A percentile compares a stretch with the other conserved stretches of the same genome.
These are phyloP conservation scores for Mycena floridula DNA, from an alignment of 768 basidiomycete species.

Conservation along the genomic window DNA sequence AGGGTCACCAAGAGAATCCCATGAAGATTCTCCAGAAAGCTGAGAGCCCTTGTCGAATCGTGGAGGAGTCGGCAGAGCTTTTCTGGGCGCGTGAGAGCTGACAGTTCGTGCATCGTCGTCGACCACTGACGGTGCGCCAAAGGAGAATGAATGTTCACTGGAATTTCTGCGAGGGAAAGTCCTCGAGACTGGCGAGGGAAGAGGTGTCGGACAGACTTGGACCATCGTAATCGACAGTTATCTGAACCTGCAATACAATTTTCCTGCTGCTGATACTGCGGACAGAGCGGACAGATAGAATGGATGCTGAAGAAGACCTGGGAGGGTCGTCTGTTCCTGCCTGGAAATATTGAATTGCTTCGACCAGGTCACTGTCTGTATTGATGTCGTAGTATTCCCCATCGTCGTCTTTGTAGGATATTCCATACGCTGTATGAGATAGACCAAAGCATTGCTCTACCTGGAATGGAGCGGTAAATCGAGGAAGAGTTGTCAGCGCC, in stretches of 20 bases:
- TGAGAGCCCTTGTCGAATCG: slow-evolving; percentile 6
- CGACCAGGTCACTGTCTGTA: slow-evolving; percentile 70
- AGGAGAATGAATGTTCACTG: slow-evolving; percentile 51
- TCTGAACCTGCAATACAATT: slow-evolving; percentile 71
- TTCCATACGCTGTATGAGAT: slow-evolving; percentile 58
- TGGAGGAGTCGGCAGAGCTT: slow-evolving; percentile 2
- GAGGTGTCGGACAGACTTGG: slow-evolving; percentile 86
- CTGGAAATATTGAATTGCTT: slow-evolving; percentile 85
- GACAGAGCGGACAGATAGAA: slow-evolving; percentile 65
- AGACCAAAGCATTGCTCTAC: slow-evolving; percentile 83
- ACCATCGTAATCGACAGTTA: slow-evolving; percentile 86
- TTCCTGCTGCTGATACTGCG: slow-evolving; percentile 61
- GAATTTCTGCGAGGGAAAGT: slow-evolving; percentile 55
- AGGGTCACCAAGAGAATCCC: slow-evolving; percentile 12
- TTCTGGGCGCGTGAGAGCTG: slow-evolving; percentile 57
- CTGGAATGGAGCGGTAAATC: slow-evolving; percentile 31
- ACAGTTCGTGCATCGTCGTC: slow-evolving; percentile 77
- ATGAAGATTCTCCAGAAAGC: slow-evolving; percentile 11
- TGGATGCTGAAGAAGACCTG: slow-evolving; percentile 66
- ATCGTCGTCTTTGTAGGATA: slow-evolving; percentile 87
- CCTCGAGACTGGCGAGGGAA: slow-evolving; percentile 74
- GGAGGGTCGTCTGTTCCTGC: slow-evolving; percentile 70
- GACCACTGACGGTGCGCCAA: slow-evolving; percentile 34
- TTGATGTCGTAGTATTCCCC: slow-evolving; percentile 68
- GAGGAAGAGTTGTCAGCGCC: slow-evolving; percentile 4